phyloP scores from a whole-genome alignment of 345 rosid species.

The Ailanthus altissimus region DNA sequence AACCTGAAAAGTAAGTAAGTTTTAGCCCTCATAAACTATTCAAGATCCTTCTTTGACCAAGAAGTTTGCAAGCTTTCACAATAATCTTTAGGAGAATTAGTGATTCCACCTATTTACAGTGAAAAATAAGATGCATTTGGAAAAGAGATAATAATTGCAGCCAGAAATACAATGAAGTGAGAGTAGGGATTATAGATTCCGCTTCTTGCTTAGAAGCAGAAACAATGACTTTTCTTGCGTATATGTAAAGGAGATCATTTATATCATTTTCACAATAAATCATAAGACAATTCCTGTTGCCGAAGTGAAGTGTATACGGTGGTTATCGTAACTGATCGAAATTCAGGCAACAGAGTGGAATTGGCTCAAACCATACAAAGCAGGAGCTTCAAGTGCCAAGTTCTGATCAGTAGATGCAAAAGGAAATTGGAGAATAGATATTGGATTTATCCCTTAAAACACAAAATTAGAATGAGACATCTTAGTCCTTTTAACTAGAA shows the following conservation, averaged over 20 bases:
- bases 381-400: neutral
- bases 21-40: neutral
- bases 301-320: too few relatives aligned
- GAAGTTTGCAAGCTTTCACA: too few relatives aligned
- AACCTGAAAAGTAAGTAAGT: constrained; percentile 42
- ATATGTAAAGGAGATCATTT: neutral
- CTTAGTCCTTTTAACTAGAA: neutral
- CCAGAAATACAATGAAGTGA: neutral
- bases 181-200: neutral
- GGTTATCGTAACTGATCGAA: neutral
- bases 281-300: too few relatives aligned
- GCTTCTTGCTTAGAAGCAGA: neutral
- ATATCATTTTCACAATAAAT: neutral
- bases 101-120: neutral
- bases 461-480: neutral
- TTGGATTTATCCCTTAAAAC: too few relatives aligned
- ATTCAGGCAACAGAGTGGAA: neutral
- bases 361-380: neutral
- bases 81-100: neutral
- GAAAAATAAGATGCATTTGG: too few relatives aligned
- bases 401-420: neutral
- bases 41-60: too few relatives aligned
- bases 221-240: neutral
- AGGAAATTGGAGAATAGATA: too few relatives aligned
- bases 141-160: neutral